Evolutionary conservation across 73 alveolate genomes (phyloP).

Genomic region (Symbiodinium natans): DNA sequence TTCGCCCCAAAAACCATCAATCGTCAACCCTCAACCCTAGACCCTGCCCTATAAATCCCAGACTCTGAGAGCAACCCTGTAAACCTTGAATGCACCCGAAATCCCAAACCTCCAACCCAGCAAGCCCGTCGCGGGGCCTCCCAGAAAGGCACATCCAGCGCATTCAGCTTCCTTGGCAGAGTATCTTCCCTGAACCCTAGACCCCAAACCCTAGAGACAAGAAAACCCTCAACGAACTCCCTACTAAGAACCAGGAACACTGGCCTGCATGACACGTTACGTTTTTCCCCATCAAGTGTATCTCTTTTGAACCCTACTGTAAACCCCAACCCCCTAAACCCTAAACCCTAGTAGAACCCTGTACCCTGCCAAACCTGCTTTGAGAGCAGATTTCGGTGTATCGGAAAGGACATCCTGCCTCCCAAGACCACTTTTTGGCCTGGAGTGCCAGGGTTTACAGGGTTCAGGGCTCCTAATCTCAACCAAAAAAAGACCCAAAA

Average conservation of each 20-base stretch:
- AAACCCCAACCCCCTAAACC: neutral
- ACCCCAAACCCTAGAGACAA: neutral
- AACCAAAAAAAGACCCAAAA: neutral
- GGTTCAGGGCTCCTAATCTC: neutral
- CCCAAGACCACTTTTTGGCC: no score
- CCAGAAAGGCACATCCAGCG: conserved; percentile 35
- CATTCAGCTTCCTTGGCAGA: conserved; percentile 17
- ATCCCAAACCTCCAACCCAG: neutral
- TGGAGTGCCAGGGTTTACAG: no score
- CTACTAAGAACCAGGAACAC: no score
- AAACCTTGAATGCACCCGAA: neutral
- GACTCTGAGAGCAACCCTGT: neutral
- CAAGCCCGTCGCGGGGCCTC: neutral
- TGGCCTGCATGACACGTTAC: no score
- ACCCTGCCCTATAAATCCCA: neutral
- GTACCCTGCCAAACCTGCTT: no score
- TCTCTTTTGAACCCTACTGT: no score
- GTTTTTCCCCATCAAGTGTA: no score
- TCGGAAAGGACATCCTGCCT: no score
- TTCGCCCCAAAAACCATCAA: neutral
- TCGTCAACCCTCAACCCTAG: neutral
- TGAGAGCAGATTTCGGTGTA: no score
- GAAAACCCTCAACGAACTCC: neutral
- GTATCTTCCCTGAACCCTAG: neutral
- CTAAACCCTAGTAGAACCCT: no score